A percentile compares a stretch with the other conserved stretches of the same genome.
These are phyloP conservation scores for Penicillium mononematosum DNA, from an alignment of 495 filamentous ascomycete genomes.

Conservation along the genomic window DNA sequence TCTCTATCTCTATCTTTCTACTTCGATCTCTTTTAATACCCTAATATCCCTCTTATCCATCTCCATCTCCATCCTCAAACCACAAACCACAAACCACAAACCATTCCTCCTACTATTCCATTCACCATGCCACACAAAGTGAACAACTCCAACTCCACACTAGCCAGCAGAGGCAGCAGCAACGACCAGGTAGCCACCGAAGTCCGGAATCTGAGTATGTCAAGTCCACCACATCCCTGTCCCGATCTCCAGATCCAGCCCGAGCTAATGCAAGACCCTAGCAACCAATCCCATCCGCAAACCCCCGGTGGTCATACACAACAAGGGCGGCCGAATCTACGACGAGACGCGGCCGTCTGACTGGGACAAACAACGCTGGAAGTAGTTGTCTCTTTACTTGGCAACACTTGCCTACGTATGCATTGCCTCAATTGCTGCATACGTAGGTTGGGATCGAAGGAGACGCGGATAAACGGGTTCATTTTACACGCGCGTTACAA, in stretches of 20 bases:
- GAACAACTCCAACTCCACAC: conserved; percentile 46
- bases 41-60: background rate
- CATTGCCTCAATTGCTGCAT: conserved; percentile 1
- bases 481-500: conserved; percentile 10
- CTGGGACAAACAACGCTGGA: conserved; percentile 53
- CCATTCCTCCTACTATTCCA: conserved; percentile 6
- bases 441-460: background rate
- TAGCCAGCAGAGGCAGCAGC: conserved; percentile 44
- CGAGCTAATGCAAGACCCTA: conserved; percentile 25
- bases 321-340: conserved; percentile 47
- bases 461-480: background rate
- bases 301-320: conserved; percentile 44
- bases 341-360: conserved; percentile 49
- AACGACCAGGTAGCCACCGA: conserved; percentile 37
- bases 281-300: conserved; percentile 34
- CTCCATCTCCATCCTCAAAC: conserved; percentile 3
- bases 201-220: conserved; percentile 43
- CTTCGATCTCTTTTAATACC: conserved; percentile 6
- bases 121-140: conserved; percentile 45
- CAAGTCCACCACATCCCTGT: conserved; percentile 6
- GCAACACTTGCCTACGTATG: background rate
- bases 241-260: conserved; percentile 25
- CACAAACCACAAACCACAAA: background rate
- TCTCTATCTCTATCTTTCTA: background rate
- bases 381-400: conserved; percentile 28